Evolutionary conservation across 768 basidiomycete species (phyloP), one percentile per base, ranked within the genome.

Genomic region (Lentinula lateritia): DNA sequence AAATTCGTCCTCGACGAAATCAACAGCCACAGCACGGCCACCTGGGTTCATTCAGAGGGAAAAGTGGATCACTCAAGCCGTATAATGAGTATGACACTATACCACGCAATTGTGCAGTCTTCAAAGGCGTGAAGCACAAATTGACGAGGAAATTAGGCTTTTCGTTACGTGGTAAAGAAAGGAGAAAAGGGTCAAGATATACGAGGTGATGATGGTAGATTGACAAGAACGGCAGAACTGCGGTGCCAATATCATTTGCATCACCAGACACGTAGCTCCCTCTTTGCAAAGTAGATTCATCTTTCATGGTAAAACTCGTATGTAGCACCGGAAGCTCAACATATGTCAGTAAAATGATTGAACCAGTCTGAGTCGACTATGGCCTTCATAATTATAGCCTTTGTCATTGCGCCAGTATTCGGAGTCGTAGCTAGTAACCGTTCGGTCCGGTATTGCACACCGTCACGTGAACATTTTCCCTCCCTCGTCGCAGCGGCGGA

Each of bases 1-100:
- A 72, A 89, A 90, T 66, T 90, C 89, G 62, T 80, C 78, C 63
- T 82, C 75, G 70, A 85, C 87, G 73, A 92, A 82, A 71, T 90
- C 85, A 64, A 92, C 80, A 68, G 86, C 80, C 66, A 90, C 79
- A 71, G 88, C 84, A 68, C 55, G 55, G 20, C 39, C 55, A 46
- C 34, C 58, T 50, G 58, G 58, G 43, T 59, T 59, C 58, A 59
- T 59, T 42, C 34, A 50, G 48, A 35, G 54, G n/a, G 34, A 36
- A 28, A 43, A 56, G 38, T 39, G 54, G 12, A 39, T n/a, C 20
- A 20, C 54, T 56, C 41, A 20, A 56, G 54, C 38, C 18, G 43
- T 45, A 23, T 6, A 8, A 52, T 13, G 32, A 52, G 50, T 32
- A 52, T 23, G 35, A 16, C 50, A 35, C 28, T 34, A 15, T 15